Conservation (phyloP, 768 basidiomycete species). For the Suillus subalutaceus region DNA sequence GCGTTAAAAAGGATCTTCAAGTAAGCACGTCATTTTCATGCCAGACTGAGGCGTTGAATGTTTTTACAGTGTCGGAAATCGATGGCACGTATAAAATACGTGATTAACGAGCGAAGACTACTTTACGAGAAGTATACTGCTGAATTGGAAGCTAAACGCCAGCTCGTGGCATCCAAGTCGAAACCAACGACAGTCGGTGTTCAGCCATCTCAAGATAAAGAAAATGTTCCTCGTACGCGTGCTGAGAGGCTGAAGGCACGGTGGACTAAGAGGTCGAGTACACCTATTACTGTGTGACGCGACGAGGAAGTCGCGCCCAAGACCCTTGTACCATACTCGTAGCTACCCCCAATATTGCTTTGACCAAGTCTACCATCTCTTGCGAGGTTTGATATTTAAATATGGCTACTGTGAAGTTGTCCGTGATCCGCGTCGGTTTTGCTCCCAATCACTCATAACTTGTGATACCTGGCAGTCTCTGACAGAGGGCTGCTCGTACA, state of each 20-base stretch:
- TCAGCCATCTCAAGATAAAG: slow-evolving; percentile 12
- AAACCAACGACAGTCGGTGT: background rate
- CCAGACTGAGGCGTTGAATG: slow-evolving; percentile 12
- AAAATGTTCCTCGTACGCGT: slow-evolving; percentile 6
- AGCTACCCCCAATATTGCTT: background rate
- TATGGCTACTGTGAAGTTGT: slow-evolving; percentile 6
- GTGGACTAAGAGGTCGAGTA: background rate
- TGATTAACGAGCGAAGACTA: slow-evolving; percentile 87
- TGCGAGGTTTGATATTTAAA: background rate
- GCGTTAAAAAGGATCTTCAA: slow-evolving; percentile 41
- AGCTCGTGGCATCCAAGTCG: slow-evolving; percentile 12
- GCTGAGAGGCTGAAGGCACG: slow-evolving; percentile 11
- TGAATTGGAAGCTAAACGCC: slow-evolving; percentile 15
- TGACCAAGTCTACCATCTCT: background rate
- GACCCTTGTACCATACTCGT: slow-evolving; percentile 4
- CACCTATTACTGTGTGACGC: background rate
- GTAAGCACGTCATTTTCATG: slow-evolving; percentile 35
- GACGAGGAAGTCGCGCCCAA: background rate
- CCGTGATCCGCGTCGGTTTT: slow-evolving; percentile 25
- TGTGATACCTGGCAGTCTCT: slow-evolving; percentile 76
- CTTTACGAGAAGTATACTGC: slow-evolving; percentile 59
- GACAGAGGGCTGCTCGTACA: slow-evolving; percentile 66
- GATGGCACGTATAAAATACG: slow-evolving; percentile 95
- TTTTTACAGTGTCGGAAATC: slow-evolving; percentile 78
- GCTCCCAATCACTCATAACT: slow-evolving; percentile 71